Percentiles rank a stretch among this genome's conserved stretches.
Conservation (phyloP, 2,329 filamentous ascomycete genomes). For the Fusarium solani-melongenae region DNA sequence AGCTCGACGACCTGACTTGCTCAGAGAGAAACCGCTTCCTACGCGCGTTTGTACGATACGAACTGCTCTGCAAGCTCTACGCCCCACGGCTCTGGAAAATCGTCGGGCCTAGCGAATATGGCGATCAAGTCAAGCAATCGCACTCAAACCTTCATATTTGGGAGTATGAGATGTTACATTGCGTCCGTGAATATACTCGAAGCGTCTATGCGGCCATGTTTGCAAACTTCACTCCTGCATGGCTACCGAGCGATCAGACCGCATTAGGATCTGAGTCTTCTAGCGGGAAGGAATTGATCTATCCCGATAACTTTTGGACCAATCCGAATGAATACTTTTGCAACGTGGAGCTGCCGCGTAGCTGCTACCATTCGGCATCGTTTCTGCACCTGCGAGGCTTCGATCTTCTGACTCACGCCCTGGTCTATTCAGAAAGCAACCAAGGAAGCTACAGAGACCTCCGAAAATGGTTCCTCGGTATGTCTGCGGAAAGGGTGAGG, state of each 20-base stretch:
- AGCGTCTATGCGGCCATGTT: constrained; percentile 16
- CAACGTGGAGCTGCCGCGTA: background rate
- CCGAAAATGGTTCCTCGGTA: background rate
- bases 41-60: background rate
- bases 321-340: background rate
- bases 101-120: background rate
- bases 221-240: background rate
- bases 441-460: background rate
- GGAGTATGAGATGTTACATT: background rate
- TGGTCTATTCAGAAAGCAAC: background rate
- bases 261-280: too few species aligned
- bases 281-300: background rate
- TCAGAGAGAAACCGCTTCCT: constrained; percentile 1
- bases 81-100: background rate
- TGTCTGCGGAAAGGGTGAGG: background rate
- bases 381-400: background rate
- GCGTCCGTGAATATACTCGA: constrained; percentile 10
- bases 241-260: background rate
- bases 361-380: background rate
- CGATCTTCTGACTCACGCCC: background rate
- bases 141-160: background rate
- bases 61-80: constrained; percentile 1
- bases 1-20: background rate
- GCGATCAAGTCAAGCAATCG: background rate
- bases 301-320: background rate